Percentiles rank a stretch among this genome's conserved stretches.
Conservation (phyloP, 1,284 basidiomycete species). For the Melampsora medusae region DNA sequence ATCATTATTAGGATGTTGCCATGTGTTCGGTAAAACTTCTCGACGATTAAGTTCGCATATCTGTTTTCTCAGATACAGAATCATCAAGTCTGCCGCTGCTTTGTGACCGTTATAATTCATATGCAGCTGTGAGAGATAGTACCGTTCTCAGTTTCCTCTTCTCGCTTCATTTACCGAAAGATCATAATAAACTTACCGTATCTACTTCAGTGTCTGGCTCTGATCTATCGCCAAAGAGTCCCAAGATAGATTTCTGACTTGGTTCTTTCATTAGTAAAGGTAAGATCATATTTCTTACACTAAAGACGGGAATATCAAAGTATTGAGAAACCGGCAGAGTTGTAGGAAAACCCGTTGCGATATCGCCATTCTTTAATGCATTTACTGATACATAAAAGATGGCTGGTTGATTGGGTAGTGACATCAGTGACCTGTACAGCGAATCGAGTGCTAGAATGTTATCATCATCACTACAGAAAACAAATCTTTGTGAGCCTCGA, state of each 20-base stretch:
- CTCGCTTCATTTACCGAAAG: not conserved
- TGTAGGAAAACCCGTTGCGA: not conserved
- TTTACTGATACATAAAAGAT: constrained; percentile 4
- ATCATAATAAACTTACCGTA: not conserved
- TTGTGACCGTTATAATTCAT: constrained; percentile 10
- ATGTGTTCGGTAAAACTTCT: not conserved
- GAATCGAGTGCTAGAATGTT: not conserved
- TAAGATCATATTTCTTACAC: constrained; percentile 1
- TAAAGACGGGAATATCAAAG: constrained; percentile 3
- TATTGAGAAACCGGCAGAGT: not conserved
- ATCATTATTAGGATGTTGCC: constrained; percentile 7
- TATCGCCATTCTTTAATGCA: not conserved
- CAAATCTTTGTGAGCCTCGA: not conserved
- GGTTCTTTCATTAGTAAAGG: not conserved
- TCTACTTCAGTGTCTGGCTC: not conserved
- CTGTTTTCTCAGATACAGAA: not conserved
- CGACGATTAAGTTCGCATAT: constrained; percentile 2
- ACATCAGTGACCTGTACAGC: not conserved
- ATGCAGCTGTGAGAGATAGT: not conserved
- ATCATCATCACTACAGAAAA: not conserved
- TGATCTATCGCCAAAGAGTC: not conserved
- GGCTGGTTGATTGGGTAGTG: not conserved
- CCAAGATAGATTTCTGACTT: not conserved
- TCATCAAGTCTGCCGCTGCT: not conserved
- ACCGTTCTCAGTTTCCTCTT: too few species aligned